These are phyloP conservation scores for Sistotremastrum niveocremeum DNA, from an alignment of 768 basidiomycete species.

Conservation along the genomic window DNA sequence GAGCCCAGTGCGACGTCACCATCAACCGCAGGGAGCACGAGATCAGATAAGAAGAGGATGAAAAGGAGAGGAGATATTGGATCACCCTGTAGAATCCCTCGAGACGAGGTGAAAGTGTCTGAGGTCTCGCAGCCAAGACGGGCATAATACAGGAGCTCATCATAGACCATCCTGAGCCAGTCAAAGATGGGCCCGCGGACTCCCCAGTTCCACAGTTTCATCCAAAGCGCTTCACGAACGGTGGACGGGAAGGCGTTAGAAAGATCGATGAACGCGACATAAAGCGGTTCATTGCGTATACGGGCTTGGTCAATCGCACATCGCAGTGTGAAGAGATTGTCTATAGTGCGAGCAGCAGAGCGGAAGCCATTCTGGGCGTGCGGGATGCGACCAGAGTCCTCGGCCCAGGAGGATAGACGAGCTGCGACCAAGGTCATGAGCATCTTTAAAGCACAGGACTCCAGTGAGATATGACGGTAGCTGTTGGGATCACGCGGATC, in stretches of 20 bases:
- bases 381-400: no score
- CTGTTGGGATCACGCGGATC: slow-evolving; percentile 8
- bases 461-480: slow-evolving; percentile 17
- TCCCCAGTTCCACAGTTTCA: slow-evolving; percentile 4
- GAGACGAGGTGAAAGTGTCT: no score
- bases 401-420: slow-evolving; percentile 8
- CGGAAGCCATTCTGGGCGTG: no score
- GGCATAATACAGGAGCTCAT: slow-evolving; percentile 11
- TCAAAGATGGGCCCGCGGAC: slow-evolving; percentile 16
- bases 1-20: no score
- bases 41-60: no score
- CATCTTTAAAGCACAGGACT: slow-evolving; percentile 16
- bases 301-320: slow-evolving; percentile 13
- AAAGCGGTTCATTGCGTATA: slow-evolving; percentile 12
- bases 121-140: no score
- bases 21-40: no score
- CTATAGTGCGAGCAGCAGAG: slow-evolving; percentile 5
- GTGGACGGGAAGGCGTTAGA: slow-evolving; percentile 9
- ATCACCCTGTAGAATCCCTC: no score
- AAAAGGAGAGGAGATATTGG: no score
- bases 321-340: slow-evolving; percentile 10
- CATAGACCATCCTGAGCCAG: slow-evolving; percentile 16
- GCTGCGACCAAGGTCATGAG: slow-evolving; percentile 14
- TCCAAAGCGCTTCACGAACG: slow-evolving; percentile 6
- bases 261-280: slow-evolving; percentile 13